Conservation (phyloP, 2,329 filamentous ascomycete species). For the Fusarium nisikadoi region DNA sequence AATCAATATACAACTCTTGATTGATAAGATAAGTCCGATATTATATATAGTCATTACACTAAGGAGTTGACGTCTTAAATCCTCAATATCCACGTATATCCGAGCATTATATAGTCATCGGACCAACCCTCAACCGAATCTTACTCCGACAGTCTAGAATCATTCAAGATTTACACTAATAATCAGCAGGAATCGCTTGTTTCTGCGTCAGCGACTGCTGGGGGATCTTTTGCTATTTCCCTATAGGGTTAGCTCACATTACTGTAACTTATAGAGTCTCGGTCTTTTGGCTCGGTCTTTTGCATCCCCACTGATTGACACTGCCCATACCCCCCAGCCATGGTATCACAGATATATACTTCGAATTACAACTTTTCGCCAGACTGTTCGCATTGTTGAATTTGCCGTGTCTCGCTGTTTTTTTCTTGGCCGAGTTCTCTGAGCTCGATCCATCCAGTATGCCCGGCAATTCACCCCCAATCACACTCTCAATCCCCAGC, state of each 20-base stretch:
- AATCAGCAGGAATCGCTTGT: neutral
- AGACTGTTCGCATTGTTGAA: constrained; percentile 2
- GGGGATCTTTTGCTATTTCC: neutral
- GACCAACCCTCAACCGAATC: constrained; percentile 21
- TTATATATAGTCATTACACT: neutral
- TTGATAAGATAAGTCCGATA: neutral
- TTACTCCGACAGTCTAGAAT: neutral
- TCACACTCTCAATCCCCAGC: constrained; percentile 20
- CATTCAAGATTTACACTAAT: neutral
- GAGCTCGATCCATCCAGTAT: neutral
- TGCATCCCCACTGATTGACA: constrained; percentile 6
- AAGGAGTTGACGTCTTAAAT: neutral
- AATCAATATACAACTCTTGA: neutral
- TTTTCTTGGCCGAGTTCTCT: neutral
- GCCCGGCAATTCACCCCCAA: constrained; percentile 13
- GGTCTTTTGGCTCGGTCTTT: constrained; percentile 33
- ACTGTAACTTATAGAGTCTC: constrained; percentile 13
- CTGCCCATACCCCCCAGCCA: neutral
- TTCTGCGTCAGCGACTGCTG: neutral
- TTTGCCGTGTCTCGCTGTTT: constrained; percentile 21
- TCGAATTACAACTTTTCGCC: neutral
- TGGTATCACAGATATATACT: neutral
- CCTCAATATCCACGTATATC: neutral
- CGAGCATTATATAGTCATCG: neutral
- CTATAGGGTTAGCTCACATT: constrained; percentile 5